Conservation (phyloP, 2,329 filamentous ascomycete species). For the Tympanopsis confertula region DNA sequence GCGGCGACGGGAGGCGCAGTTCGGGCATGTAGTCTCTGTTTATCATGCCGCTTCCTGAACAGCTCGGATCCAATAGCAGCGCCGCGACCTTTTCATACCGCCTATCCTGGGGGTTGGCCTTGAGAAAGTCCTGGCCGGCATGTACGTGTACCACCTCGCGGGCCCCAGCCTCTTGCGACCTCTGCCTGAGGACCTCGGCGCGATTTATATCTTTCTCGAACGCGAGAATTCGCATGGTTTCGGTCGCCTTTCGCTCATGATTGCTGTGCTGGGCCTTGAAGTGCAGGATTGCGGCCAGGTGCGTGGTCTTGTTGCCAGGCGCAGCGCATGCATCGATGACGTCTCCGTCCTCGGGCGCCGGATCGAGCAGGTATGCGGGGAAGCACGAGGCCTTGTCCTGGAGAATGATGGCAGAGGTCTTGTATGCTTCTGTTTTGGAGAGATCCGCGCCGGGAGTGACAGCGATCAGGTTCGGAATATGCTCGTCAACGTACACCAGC, state of each 20-base stretch:
- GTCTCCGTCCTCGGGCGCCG: slow-evolving; percentile 55
- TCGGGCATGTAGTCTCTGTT: slow-evolving; percentile 70
- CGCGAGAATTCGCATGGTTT: slow-evolving; percentile 44
- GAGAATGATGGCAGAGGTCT: slow-evolving; percentile 67
- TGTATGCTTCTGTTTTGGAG: slow-evolving; percentile 63
- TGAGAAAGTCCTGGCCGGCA: slow-evolving; percentile 70
- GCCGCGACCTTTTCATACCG: slow-evolving; percentile 63
- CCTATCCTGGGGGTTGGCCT: slow-evolving; percentile 51
- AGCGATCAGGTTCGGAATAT: slow-evolving; percentile 76
- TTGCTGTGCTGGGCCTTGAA: slow-evolving; percentile 22
- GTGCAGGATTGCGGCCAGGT: slow-evolving; percentile 66
- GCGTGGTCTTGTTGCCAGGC: slow-evolving; percentile 95
- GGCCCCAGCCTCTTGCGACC: slow-evolving; percentile 70
- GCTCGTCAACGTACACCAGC: slow-evolving; percentile 59
- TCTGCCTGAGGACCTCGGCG: slow-evolving; percentile 68
- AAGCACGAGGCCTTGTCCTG: slow-evolving; percentile 98
- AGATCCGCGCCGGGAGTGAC: slow-evolving; percentile 63
- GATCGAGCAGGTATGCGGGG: slow-evolving; percentile 76
- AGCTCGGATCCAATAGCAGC: slow-evolving; percentile 83
- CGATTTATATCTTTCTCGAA: slow-evolving; percentile 68
- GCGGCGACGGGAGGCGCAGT: slow-evolving; percentile 42
- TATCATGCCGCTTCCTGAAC: slow-evolving; percentile 89
- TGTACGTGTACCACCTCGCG: slow-evolving; percentile 55
- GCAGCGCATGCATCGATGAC: slow-evolving; percentile 89
- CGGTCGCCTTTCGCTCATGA: slow-evolving; percentile 11